A percentile compares a stretch with the other conserved stretches of the same genome.
Evolutionary conservation across 1,139 yeast species (phyloP).

Genomic region (Pneumocystis carinii): DNA sequence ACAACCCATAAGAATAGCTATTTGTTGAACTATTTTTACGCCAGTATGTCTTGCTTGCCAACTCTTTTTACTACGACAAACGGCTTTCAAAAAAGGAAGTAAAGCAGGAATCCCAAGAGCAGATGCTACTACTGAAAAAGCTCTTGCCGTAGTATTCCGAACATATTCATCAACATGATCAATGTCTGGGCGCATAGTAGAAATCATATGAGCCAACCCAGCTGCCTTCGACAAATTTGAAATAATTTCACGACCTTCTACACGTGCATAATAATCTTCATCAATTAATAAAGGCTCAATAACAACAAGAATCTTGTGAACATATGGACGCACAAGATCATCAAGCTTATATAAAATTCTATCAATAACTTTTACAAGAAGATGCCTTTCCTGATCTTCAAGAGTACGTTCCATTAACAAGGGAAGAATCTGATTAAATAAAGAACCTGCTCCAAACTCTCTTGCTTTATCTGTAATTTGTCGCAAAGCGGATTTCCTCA

Average conservation of each 20-base stretch:
- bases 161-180: slow-evolving; percentile 73
- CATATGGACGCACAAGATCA: slow-evolving; percentile 52
- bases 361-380: slow-evolving; percentile 61
- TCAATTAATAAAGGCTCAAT: slow-evolving; percentile 69
- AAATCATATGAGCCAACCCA: slow-evolving; percentile 65
- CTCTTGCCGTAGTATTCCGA: slow-evolving; percentile 60
- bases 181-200: slow-evolving; percentile 65
- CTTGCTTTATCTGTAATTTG: slow-evolving; percentile 50
- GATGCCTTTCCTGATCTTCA: slow-evolving; percentile 73
- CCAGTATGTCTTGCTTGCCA: slow-evolving; percentile 90
- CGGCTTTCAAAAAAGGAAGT: slow-evolving; percentile 71
- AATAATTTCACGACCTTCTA: slow-evolving; percentile 69
- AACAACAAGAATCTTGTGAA: slow-evolving; percentile 57
- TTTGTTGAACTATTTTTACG: slow-evolving; percentile 58
- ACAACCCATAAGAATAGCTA: slow-evolving; percentile 54
- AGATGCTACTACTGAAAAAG: slow-evolving; percentile 73
- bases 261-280: slow-evolving; percentile 56
- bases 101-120: slow-evolving; percentile 59
- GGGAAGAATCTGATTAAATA: slow-evolving; percentile 60
- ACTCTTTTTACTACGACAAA: slow-evolving; percentile 59
- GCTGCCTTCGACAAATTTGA: slow-evolving; percentile 64
- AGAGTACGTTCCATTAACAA: slow-evolving; percentile 54
- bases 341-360: slow-evolving; percentile 53
- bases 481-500: slow-evolving; percentile 58
- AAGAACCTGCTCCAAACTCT: slow-evolving; percentile 50